Conservation (phyloP, 176 grass and related monocot genomes). For the Aegilops umbellulata region DNA sequence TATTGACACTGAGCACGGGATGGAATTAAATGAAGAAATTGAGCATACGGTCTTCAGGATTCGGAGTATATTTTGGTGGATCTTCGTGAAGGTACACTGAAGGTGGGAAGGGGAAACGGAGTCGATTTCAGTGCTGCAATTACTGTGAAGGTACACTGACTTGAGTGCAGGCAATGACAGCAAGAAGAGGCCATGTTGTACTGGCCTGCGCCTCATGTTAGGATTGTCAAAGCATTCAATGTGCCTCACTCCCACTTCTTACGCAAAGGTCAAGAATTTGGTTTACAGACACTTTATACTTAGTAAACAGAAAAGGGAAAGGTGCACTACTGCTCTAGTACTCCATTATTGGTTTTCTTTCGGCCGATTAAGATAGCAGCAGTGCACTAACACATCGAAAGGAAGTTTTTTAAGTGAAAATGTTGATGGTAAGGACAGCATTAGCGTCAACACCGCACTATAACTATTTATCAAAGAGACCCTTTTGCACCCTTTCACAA, state of each 20-base stretch:
- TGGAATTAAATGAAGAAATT: not conserved
- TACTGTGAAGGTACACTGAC: slow-evolving; percentile 28
- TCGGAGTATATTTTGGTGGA: not conserved
- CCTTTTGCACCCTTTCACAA: not conserved
- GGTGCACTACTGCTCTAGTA: not conserved
- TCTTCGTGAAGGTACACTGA: not conserved
- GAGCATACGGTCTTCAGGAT: not conserved
- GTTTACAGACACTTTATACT: slow-evolving; percentile 16
- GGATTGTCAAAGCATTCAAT: slow-evolving; percentile 35
- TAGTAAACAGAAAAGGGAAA: not conserved
- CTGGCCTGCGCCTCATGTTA: slow-evolving; percentile 12
- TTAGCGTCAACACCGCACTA: not conserved
- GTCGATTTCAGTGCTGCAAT: slow-evolving; percentile 15
- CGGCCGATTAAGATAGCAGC: not conserved
- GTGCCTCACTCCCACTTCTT: slow-evolving; percentile 16
- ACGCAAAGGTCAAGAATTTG: slow-evolving; percentile 8
- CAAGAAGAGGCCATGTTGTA: not conserved
- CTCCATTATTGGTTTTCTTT: not conserved
- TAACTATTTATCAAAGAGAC: not conserved
- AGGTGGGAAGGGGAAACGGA: not conserved
- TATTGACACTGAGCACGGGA: not conserved
- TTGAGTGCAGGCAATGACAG: slow-evolving; percentile 7
- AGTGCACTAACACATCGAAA: not conserved
- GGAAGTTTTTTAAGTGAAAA: not conserved
- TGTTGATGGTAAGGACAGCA: not conserved